Evolutionary conservation across 768 basidiomycete species (phyloP), one percentile per base, ranked within the genome.

Genomic region (Pleurotus tuber-regium): DNA sequence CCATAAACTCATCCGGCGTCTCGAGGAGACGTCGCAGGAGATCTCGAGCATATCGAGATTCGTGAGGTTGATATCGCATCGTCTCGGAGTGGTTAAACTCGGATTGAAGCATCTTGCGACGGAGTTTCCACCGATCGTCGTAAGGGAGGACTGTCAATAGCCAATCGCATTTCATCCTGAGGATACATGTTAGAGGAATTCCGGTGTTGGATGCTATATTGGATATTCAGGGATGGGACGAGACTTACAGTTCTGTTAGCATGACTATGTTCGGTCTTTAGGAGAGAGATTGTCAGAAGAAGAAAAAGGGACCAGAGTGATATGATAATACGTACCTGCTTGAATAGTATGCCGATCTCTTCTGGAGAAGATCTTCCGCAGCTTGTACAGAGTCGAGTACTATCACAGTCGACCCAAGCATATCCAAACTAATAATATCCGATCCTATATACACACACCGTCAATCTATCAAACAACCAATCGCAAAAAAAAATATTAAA

Each of bases 111-210:
- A 70, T 43, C 16, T 70, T 65, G 5, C 78, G 68, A 18, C 69
- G 69, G 8, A 64, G 63, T 42, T 65, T 70, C 77, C 78, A 78
- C 25, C 46, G 41, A 26, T 66, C 60, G 18, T 71, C 71, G 42
- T 77, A 77, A 4, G 63, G 66, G 66, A 75, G 67, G 33, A 70
- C 56, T 1, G 65, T 63, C 43, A 77, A 65, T 35, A 67, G 59
- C 67, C 70, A 75, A 23, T 65, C 66, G 58, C 67, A 71, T 4
- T 72, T 74, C 62, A 75, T 72, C 33, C 76, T 76, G 44, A 42
- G 51, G 12, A 2, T 16, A 42, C 23, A 24, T 18, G 4, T 19
- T 14, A 30, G 52, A 18, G 19, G 18, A 2, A 25, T 43, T 51
- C 11, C 14, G 18, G 36, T 2, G 10, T n/a, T 38, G 29, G n/a